Conservation (phyloP, 2,329 filamentous ascomycete species). For the Chalaropsis ovoidea region DNA sequence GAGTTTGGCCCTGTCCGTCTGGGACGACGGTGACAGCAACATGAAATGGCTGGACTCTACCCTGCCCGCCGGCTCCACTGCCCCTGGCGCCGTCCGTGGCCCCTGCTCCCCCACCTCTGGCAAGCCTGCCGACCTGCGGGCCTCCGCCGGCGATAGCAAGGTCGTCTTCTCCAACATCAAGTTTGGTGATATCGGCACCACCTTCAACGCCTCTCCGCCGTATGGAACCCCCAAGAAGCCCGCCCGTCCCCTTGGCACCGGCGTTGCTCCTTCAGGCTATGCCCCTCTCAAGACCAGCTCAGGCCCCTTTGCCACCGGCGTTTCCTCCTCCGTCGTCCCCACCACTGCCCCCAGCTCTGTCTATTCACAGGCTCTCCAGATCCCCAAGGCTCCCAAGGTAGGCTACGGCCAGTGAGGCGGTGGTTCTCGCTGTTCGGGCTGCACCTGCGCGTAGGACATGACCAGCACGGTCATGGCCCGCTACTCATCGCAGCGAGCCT, state of each 20-base stretch:
- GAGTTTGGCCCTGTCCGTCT: conserved; percentile 54
- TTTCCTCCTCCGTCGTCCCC: background rate
- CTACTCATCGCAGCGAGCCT: conserved; percentile 8
- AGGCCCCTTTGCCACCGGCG: background rate
- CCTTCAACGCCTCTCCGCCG: conserved; percentile 28
- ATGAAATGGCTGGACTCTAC: conserved; percentile 68
- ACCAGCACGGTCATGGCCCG: background rate
- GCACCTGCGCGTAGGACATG: background rate
- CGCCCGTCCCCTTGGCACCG: too few species aligned
- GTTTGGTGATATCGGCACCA: conserved; percentile 40
- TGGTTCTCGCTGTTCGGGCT: background rate
- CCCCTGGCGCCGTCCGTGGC: conserved; percentile 29
- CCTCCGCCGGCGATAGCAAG: conserved; percentile 30
- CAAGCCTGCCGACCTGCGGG: conserved; percentile 28
- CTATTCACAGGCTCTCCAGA: background rate
- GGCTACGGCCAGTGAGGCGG: conserved; percentile 3
- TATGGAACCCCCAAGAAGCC: background rate
- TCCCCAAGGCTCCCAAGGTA: too few species aligned
- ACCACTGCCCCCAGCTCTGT: background rate
- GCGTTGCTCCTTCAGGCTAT: too few species aligned
- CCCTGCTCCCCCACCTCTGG: conserved; percentile 29
- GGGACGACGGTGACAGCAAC: conserved; percentile 44
- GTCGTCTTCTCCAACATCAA: conserved; percentile 43
- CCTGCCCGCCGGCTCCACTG: conserved; percentile 40
- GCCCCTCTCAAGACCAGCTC: background rate